A percentile compares a stretch with the other conserved stretches of the same genome.
phyloP scores from a whole-genome alignment of 2,329 filamentous ascomycete genomes.

The Eutypa lata region DNA sequence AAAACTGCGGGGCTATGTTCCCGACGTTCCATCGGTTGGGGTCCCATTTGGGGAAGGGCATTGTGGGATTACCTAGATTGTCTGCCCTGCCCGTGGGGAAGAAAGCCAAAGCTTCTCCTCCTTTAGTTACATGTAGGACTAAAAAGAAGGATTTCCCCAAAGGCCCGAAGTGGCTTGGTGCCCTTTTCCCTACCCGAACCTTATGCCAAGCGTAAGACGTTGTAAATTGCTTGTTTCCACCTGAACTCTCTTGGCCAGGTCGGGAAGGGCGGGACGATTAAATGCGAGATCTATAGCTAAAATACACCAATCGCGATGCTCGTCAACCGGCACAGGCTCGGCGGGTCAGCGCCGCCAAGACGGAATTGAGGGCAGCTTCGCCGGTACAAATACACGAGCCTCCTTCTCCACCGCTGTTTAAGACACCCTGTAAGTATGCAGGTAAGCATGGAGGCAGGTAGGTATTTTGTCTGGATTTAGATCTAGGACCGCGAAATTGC shows the following conservation, averaged over 20 bases:
- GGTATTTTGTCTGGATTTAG: background rate
- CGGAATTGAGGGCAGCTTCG: constrained; percentile 19
- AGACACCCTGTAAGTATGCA: too few species aligned
- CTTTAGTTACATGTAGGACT: too few species aligned
- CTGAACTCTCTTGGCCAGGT: background rate
- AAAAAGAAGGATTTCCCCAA: too few species aligned
- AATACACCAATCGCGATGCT: constrained; percentile 8
- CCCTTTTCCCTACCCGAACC: too few species aligned
- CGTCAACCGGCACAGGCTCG: background rate
- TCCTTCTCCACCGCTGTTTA: too few species aligned
- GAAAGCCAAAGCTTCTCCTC: background rate
- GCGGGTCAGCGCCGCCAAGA: constrained; percentile 20
- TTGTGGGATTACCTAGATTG: background rate
- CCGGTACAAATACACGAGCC: constrained; percentile 9
- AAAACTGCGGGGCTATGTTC: background rate
- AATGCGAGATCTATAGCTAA: constrained; percentile 1
- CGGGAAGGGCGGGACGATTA: constrained; percentile 2
- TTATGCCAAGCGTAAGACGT: too few species aligned
- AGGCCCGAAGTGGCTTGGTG: too few species aligned
- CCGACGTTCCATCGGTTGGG: background rate
- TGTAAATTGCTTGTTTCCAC: too few species aligned
- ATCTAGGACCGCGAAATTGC: background rate
- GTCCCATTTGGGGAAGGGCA: background rate
- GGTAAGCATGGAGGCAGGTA: too few species aligned
- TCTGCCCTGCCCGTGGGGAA: background rate